Evolutionary conservation across 768 basidiomycete species (phyloP).

Genomic region (Vararia minispora): DNA sequence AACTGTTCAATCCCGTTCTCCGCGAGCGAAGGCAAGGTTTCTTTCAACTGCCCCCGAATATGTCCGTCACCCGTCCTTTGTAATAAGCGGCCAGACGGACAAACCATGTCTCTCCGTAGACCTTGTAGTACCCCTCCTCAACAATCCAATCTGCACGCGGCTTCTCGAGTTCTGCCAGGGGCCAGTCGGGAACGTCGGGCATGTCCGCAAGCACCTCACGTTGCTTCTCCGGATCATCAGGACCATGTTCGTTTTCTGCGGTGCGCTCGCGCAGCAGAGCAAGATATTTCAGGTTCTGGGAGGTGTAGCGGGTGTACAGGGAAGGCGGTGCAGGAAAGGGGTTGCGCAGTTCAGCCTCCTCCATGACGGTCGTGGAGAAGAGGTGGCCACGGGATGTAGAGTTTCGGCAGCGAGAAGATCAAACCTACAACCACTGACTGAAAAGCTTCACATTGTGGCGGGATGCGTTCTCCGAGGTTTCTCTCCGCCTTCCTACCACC

Average conservation of each 20-base stretch:
- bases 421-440: no score
- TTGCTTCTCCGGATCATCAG: slow-evolving; percentile 38
- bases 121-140: slow-evolving; percentile 71
- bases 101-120: slow-evolving; percentile 87
- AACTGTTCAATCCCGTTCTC: slow-evolving; percentile 75
- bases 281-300: slow-evolving; percentile 62
- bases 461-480: no score
- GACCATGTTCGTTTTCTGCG: slow-evolving; percentile 7
- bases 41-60: slow-evolving; percentile 50
- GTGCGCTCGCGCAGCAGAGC: slow-evolving; percentile 46
- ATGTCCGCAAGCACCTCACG: slow-evolving; percentile 60
- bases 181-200: slow-evolving; percentile 66
- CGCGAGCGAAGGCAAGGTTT: slow-evolving; percentile 69
- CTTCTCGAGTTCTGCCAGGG: slow-evolving; percentile 65
- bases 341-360: slow-evolving; percentile 69
- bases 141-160: slow-evolving; percentile 88
- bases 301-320: slow-evolving; percentile 68
- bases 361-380: slow-evolving; percentile 46
- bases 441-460: no score
- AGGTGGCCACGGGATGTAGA: neutral
- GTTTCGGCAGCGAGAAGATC: no score
- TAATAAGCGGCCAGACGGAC: slow-evolving; percentile 32
- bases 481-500: no score
- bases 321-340: slow-evolving; percentile 87
- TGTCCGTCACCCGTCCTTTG: neutral